phyloP scores from a whole-genome alignment of 2,329 filamentous ascomycete genomes.

The Neobulgaria alba region DNA sequence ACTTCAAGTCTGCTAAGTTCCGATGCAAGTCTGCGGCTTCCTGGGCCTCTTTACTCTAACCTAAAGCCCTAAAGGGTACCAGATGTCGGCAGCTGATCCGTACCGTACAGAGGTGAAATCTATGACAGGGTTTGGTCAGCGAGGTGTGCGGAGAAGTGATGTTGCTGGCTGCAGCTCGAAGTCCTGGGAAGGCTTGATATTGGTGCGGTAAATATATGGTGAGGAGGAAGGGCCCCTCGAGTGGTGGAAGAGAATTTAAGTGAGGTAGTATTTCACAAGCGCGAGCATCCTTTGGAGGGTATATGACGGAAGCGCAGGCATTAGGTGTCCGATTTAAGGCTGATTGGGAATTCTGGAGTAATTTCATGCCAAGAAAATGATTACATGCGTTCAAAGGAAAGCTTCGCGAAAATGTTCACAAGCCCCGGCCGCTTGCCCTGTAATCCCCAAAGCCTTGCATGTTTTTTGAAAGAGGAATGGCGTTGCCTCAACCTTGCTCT shows the following conservation, averaged over 20 bases:
- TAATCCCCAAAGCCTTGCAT: constrained; percentile 20
- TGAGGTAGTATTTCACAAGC: constrained; percentile 12
- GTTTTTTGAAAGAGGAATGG: constrained; percentile 13
- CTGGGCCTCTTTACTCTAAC: constrained; percentile 17
- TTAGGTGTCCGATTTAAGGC: constrained; percentile 28
- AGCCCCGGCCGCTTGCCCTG: constrained; percentile 18
- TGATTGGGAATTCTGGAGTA: constrained; percentile 29
- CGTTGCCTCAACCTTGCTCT: constrained; percentile 12
- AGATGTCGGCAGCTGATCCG: constrained; percentile 27
- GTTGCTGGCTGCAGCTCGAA: constrained; percentile 18
- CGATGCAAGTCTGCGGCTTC: constrained; percentile 22
- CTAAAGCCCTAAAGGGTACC: constrained; percentile 17
- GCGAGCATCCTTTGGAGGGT: constrained; percentile 17
- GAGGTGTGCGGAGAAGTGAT: constrained; percentile 13
- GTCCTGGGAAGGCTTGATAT: constrained; percentile 13
- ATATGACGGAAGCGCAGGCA: constrained; percentile 25
- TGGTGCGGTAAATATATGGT: constrained; percentile 20
- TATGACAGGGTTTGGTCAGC: constrained; percentile 25
- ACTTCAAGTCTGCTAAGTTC: constrained; percentile 25
- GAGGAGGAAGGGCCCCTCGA: constrained; percentile 20
- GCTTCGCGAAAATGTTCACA: constrained; percentile 16
- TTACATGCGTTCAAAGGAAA: constrained; percentile 20
- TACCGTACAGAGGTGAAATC: constrained; percentile 19
- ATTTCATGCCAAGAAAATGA: constrained; percentile 18
- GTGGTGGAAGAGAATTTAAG: constrained; percentile 7